Evolutionary conservation across 768 basidiomycete species (phyloP).

Genomic region (Calocybe gangraenosa): DNA sequence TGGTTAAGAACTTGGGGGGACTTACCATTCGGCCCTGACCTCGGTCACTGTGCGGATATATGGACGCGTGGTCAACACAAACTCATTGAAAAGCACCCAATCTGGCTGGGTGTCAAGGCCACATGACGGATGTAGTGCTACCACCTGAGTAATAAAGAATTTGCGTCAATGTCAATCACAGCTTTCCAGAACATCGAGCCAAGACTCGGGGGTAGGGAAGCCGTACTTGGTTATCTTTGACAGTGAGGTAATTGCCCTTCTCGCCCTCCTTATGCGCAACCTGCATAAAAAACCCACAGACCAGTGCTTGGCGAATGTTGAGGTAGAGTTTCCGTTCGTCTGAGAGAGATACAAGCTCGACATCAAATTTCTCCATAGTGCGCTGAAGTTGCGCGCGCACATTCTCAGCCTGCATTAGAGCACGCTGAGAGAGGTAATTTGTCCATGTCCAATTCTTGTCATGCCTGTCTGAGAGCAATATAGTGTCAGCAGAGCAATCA

Average conservation of each 20-base stretch:
- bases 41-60: conserved; percentile 93
- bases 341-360: conserved; percentile 63
- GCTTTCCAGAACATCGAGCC: not conserved
- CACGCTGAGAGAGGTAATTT: conserved; percentile 80
- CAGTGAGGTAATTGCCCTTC: conserved; percentile 81
- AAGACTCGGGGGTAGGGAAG: not conserved
- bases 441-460: conserved; percentile 91
- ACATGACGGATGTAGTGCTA: conserved; percentile 80
- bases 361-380: conserved; percentile 86
- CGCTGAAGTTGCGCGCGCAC: conserved; percentile 86
- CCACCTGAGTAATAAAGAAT: conserved; percentile 39
- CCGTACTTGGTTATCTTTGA: conserved; percentile 90
- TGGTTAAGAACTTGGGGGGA: conserved; percentile 6
- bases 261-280: conserved; percentile 93
- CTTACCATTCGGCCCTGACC: conserved; percentile 81
- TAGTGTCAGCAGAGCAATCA: not conserved
- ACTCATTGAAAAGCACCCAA: conserved; percentile 94
- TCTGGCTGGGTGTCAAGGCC: conserved; percentile 85
- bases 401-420: conserved; percentile 89
- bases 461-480: conserved; percentile 47
- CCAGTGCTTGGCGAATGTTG: conserved; percentile 78
- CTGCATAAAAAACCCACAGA: conserved; percentile 98
- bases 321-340: conserved; percentile 70
- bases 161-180: not conserved
- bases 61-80: conserved; percentile 83